A percentile compares a stretch with the other conserved stretches of the same genome.
These are phyloP conservation scores for Juglanconis oblonga DNA, from an alignment of 2,329 filamentous ascomycete genomes.

Conservation along the genomic window DNA sequence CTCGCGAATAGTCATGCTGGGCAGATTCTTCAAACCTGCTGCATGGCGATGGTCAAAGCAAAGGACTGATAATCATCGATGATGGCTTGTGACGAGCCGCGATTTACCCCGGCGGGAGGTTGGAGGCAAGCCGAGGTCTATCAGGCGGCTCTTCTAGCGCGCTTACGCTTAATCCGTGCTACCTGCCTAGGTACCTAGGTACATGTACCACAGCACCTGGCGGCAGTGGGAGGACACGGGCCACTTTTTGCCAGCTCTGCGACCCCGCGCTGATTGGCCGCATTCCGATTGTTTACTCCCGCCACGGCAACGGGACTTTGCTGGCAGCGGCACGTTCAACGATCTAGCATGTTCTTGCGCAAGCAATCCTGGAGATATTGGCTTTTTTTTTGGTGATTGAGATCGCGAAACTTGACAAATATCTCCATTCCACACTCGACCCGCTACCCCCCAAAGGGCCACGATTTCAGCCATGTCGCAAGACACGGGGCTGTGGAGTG, in stretches of 20 bases:
- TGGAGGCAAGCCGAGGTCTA: slow-evolving; percentile 6
- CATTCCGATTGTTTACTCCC: slow-evolving; percentile 13
- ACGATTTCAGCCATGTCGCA: slow-evolving; percentile 66
- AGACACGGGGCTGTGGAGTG: slow-evolving; percentile 84
- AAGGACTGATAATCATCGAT: neutral
- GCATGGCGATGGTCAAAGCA: slow-evolving; percentile 11
- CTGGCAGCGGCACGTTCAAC: slow-evolving; percentile 1
- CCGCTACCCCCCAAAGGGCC: neutral
- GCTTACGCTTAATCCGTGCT: too few species aligned
- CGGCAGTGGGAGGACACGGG: too few species aligned
- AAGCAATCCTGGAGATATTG: neutral
- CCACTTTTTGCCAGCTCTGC: neutral
- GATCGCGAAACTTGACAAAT: neutral
- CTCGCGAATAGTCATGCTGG: slow-evolving; percentile 81
- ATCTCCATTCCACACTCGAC: neutral
- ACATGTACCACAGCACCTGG: too few species aligned
- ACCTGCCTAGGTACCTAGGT: too few species aligned
- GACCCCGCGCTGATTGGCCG: slow-evolving; percentile 1
- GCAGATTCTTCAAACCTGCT: slow-evolving; percentile 9
- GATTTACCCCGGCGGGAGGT: neutral
- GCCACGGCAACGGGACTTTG: slow-evolving; percentile 13
- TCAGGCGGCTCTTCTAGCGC: neutral
- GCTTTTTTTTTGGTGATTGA: neutral
- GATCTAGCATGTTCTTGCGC: slow-evolving; percentile 1
- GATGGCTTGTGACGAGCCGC: slow-evolving; percentile 3